Evolutionary conservation across 768 basidiomycete species (phyloP), one percentile per base, ranked within the genome.

Genomic region (Boletus reticulatus): DNA sequence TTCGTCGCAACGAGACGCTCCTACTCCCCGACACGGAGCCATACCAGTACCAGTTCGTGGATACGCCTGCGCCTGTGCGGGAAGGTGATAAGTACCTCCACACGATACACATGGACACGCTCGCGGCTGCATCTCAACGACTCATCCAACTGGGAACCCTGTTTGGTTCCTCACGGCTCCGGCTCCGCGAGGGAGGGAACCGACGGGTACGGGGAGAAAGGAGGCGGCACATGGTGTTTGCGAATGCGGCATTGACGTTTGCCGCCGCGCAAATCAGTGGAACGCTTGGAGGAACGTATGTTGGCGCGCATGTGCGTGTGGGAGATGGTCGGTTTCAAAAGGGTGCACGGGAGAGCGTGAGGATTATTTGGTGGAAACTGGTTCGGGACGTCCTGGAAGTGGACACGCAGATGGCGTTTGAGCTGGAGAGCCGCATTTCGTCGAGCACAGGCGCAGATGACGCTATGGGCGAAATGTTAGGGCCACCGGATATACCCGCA

Each of bases 91-190:
- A 60, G 16, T 66, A 62, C 43, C 43, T 36, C 2, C 38, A 34
- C 4, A 9, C 39, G 1, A 37, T 65, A 2, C 2, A 16, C 10
- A 62, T 67, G 12, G 60, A 58, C 3, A 36, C 13, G 17, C 66
- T 67, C 29, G 52, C 51, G 0, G 50, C 20, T 0, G 48, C 41
- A 4, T 32, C 63, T 0, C 73, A 82, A 54, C 81, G 77, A 10
- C 78, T 92, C 27, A 64, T 94, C 16, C 83, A 87, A 53, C 64
- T 93, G 14, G 91, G 91, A 10, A 84, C 85, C 0, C 77, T 92
- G 2, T 92, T 92, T 70, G 89, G 89, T 6, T 85, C 88, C 1
- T 84, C 84, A 3, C 80, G 92, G 10, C 72, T 92, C 3, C 77
- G 79, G 22, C 75, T 90, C 0, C 75, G 72, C 20, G 62, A 73